Base-by-base conservation (phyloP, 2,329 filamentous ascomycete genomes). In the Sporothrix globosa region DNA sequence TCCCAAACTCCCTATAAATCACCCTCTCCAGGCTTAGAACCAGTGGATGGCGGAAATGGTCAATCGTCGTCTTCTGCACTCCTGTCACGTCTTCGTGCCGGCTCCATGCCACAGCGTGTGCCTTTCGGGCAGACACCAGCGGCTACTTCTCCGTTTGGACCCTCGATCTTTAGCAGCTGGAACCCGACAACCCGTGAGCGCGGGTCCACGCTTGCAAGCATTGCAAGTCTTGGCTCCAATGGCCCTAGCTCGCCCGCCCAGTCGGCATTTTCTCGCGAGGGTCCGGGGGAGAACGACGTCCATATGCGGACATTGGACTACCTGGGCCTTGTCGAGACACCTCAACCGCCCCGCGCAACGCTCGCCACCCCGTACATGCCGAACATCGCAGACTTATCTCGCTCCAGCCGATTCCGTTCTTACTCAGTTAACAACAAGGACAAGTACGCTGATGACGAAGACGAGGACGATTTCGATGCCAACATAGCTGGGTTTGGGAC, bases 341-440 rank as follows among this genome's bases (percentile, higher is more conserved):
- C 96, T 24, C 93, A 97, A 78, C 91, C 92, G 68, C 84, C 88
- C 72, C 88, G 90, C 73, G 90, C 92, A 65, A 91, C 90, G 73
- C 83, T 96, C 73, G 89, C 89, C 54, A 90, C 92, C 10, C 90
- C 91, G 2, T 91, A 93, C 74, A 84, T 95, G 46, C 90, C 91
- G 58, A 91, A 91, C 76, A 83, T 95, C 72, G 89, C 90, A 73
- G 90, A 92, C 78, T 87, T 92, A 74, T 91, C 90, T 74, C 91
- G 88, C 78, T 91, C 92, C 58, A 98, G 92, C 79, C 89, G 96
- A 68, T 97, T 98, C 84, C 90, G 96, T 61, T 99, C 96, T 1
- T 98, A 97, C 80, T 99, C 96, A 0, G 96, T 99, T 74, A 99
- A 99, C 80, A 96, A 97, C 70, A 97, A 97, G 81, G 95, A 98